Percentiles rank a stretch among this genome's conserved stretches.
Evolutionary conservation across 225 moss, liverwort and hornwort species (phyloP).

Genomic region (Bryum argenteum): DNA sequence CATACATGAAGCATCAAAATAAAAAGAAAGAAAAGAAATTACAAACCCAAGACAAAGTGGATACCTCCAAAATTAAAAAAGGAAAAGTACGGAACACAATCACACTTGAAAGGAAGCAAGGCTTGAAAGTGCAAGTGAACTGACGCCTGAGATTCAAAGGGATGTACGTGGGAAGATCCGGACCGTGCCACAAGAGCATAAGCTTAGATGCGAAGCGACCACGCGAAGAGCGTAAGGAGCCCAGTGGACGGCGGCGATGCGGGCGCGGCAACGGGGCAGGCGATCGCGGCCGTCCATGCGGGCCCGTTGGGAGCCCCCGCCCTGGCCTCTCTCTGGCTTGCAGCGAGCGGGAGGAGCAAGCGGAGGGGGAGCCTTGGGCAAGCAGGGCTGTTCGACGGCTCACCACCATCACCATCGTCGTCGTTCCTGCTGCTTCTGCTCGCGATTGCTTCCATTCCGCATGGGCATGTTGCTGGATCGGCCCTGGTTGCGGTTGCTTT

Average conservation of each 20-base stretch:
- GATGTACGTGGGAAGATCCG: background rate
- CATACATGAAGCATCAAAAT: too few relatives aligned
- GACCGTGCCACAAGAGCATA: background rate
- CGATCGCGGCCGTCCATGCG: slow-evolving; percentile 17
- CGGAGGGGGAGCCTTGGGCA: background rate
- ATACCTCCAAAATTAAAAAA: background rate
- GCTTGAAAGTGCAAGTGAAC: background rate
- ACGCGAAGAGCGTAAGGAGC: rapidly evolving
- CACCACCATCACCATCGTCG: slow-evolving; percentile 1
- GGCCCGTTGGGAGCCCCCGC: background rate
- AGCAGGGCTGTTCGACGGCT: background rate
- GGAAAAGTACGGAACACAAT: background rate
- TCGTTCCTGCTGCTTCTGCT: slow-evolving; percentile 20
- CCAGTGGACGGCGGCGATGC: slow-evolving; percentile 21
- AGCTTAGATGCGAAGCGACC: slow-evolving; percentile 6
- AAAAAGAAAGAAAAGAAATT: background rate
- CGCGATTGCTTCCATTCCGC: slow-evolving; percentile 22
- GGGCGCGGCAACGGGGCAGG: background rate
- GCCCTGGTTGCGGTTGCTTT: background rate
- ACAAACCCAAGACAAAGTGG: background rate
- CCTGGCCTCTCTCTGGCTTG: background rate
- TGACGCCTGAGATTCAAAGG: slow-evolving; percentile 16
- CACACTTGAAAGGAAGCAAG: background rate
- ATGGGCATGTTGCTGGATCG: slow-evolving; percentile 28
- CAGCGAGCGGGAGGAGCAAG: background rate